A percentile compares a stretch with the other conserved stretches of the same genome.
These are phyloP conservation scores for Pichia sp. DNA, from an alignment of 1,139 yeast species.

Conservation along the genomic window DNA sequence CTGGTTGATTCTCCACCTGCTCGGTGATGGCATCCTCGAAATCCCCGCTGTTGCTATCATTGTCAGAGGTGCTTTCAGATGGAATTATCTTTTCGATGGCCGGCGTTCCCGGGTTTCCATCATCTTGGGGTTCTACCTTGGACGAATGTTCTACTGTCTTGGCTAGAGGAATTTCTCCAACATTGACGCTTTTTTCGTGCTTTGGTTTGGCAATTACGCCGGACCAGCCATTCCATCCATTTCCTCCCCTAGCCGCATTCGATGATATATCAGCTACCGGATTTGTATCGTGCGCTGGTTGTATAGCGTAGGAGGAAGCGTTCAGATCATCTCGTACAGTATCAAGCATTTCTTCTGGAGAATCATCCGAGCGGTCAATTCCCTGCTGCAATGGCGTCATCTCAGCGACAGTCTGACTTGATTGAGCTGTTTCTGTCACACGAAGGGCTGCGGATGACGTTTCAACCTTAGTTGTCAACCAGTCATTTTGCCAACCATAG, in stretches of 20 bases:
- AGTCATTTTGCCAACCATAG: slow-evolving; percentile 25
- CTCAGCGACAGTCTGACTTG: neutral
- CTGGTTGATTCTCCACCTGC: too few species aligned
- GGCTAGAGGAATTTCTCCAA: neutral
- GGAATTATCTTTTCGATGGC: too few species aligned
- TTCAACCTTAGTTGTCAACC: slow-evolving; percentile 12
- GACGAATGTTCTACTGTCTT: too few species aligned
- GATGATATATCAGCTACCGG: neutral
- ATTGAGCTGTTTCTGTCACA: neutral
- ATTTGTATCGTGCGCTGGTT: neutral
- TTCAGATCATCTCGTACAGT: too few species aligned
- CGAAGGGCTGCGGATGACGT: neutral
- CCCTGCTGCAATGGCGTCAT: too few species aligned
- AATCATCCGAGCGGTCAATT: too few species aligned
- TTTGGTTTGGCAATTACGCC: slow-evolving; percentile 6
- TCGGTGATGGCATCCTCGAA: too few species aligned
- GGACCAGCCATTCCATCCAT: slow-evolving; percentile 12
- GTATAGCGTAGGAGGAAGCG: neutral
- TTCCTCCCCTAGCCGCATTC: neutral
- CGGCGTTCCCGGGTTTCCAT: too few species aligned
- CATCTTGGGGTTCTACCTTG: too few species aligned
- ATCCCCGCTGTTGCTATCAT: too few species aligned
- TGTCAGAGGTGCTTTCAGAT: too few species aligned
- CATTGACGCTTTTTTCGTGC: slow-evolving; percentile 2
- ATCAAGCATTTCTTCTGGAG: neutral